Base-by-base conservation (phyloP, 345 rosid species). In the Chamaenerion angustifolium region DNA sequence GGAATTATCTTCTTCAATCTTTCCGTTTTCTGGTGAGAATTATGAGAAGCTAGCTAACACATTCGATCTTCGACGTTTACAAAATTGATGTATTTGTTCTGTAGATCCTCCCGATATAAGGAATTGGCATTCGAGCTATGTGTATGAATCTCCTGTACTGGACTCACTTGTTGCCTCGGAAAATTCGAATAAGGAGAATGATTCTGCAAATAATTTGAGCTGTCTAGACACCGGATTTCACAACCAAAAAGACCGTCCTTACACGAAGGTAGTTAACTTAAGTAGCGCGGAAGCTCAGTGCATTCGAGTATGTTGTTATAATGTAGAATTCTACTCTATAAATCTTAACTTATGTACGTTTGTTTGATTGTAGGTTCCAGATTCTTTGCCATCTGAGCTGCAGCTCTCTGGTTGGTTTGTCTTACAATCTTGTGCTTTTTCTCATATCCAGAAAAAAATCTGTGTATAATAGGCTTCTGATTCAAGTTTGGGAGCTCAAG, bases 71-170 rank as follows among this genome's bases (percentile, higher is more conserved):
- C 5, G 25, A 31, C 10, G 37, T 31, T 31, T 31, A 31, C 37
- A 31, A 31, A 31, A 31, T 43, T 41, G 8, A 40, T 42, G 17
- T 19, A n/a, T 55, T 46, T 17, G 51, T 55, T 12, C 59, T 10
- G 52, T 62, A 82, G 89, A 76, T 63, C 80, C 85, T 55, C 56
- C 64, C 40, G 72, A 68, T 17, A 42, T 68, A 10, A 15, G 60
- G 35, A 52, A 63, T 37, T 68, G 68, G 72, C 59, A 55, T 45
- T 59, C 68, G 16, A 59, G 65, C 37, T 68, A 59, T 52, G 49
- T 50, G 27, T 59, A 63, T 27, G 68, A 68, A 27, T 63, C 72
- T n/a, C 65, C 63, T 0, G 58, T 51, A 12, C 51, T 62, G 57
- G 57, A 45, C 17, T 42, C 56, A 12, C 53, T 40, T 40, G 37